phyloP scores from a whole-genome alignment of 352 stramenopile genomes.

The Pythium dissimile region DNA sequence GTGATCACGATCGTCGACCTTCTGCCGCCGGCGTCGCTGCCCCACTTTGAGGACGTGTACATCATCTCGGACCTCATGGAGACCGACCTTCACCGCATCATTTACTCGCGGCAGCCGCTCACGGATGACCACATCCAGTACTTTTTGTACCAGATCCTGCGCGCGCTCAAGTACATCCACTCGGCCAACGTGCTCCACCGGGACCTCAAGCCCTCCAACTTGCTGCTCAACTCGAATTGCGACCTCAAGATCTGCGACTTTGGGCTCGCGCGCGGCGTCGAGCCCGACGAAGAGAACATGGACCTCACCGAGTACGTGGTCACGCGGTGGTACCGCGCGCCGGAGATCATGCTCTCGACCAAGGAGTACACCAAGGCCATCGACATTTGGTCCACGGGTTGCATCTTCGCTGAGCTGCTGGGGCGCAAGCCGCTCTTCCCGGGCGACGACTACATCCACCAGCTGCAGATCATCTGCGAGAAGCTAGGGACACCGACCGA shows the following conservation, averaged over 20 bases:
- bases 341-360: constrained; percentile 96
- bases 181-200: constrained; percentile 93
- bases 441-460: constrained; percentile 99
- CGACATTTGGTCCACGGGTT: constrained; percentile 94
- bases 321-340: constrained; percentile 92
- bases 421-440: constrained; percentile 90
- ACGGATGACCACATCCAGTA: constrained; percentile 93
- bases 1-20: constrained; percentile 96
- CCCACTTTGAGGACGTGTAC: constrained; percentile 97
- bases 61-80: constrained; percentile 98
- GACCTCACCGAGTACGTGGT: constrained; percentile 92
- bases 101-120: constrained; percentile 93
- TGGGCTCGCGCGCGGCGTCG: constrained; percentile 78
- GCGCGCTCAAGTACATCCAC: constrained; percentile 94
- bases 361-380: constrained; percentile 97
- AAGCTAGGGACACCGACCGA: constrained; percentile 87
- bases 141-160: constrained; percentile 95
- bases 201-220: constrained; percentile 97
- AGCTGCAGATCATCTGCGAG: constrained; percentile 96
- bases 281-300: constrained; percentile 86
- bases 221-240: constrained; percentile 95
- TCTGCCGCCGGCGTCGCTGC: constrained; percentile 89
- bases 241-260: constrained; percentile 93
- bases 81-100: constrained; percentile 97
- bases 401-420: constrained; percentile 93